These are phyloP conservation scores for Leishmania guyanensis DNA, from an alignment of 208 protist genomes.

Conservation along the genomic window DNA sequence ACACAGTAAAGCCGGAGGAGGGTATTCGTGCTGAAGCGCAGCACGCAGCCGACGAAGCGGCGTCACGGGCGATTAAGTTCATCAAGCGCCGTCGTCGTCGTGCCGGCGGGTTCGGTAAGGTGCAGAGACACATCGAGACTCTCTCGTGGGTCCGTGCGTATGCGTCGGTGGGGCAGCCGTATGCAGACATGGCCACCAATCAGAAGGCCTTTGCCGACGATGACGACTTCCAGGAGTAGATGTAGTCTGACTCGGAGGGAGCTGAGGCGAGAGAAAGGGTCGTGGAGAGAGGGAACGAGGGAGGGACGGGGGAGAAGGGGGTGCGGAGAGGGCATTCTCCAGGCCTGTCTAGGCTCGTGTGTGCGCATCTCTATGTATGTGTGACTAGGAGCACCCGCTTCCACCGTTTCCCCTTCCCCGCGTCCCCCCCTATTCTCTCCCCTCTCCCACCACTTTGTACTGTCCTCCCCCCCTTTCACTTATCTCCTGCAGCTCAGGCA, in stretches of 20 bases:
- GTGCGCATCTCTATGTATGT: background rate
- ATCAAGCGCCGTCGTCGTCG: constrained; percentile 29
- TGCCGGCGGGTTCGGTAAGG: constrained; percentile 13
- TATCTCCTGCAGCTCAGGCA: background rate
- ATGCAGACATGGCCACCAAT: constrained; percentile 48
- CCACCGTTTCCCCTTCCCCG: background rate
- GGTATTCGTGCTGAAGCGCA: constrained; percentile 23
- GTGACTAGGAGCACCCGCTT: background rate
- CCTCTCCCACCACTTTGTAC: background rate
- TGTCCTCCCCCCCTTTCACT: background rate
- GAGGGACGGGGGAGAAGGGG: background rate
- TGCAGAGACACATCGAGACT: constrained; percentile 19
- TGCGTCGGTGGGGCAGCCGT: constrained; percentile 53
- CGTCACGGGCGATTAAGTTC: constrained; percentile 7
- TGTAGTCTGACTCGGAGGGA: background rate
- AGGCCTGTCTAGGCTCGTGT: background rate
- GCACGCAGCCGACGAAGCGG: constrained; percentile 16
- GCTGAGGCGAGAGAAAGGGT: background rate
- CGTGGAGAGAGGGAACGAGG: background rate
- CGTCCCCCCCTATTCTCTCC: background rate
- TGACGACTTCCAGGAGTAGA: constrained; percentile 22
- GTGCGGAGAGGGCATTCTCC: background rate
- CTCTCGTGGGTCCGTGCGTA: constrained; percentile 66
- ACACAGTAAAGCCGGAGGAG: background rate
- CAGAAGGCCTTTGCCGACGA: constrained; percentile 31